phyloP scores from a whole-genome alignment of 2,329 filamentous ascomycete species.

The Aspergillus transmontanensis region DNA sequence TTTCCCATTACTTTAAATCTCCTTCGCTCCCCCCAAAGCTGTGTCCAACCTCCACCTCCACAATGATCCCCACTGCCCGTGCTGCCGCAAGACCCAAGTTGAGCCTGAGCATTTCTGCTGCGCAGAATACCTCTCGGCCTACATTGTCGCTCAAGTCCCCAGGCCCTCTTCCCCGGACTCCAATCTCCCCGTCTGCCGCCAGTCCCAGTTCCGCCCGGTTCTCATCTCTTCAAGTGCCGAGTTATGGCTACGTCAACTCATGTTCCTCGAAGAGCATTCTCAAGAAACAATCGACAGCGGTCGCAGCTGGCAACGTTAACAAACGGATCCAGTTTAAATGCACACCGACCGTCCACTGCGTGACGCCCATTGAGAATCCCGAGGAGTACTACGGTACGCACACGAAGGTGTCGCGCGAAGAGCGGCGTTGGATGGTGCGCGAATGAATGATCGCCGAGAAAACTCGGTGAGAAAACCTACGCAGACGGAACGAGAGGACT shows the following conservation, averaged over 20 bases:
- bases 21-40: slow-evolving; percentile 5
- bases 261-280: slow-evolving; percentile 52
- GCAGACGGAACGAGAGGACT: slow-evolving; percentile 3
- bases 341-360: slow-evolving; percentile 48
- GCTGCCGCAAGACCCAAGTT: slow-evolving; percentile 49
- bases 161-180: slow-evolving; percentile 42
- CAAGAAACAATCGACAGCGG: slow-evolving; percentile 41
- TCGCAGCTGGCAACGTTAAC: slow-evolving; percentile 20
- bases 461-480: neutral
- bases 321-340: slow-evolving; percentile 49
- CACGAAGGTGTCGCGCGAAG: slow-evolving; percentile 48
- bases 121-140: slow-evolving; percentile 37
- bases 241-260: slow-evolving; percentile 47
- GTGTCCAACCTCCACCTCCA: slow-evolving; percentile 13
- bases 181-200: slow-evolving; percentile 44
- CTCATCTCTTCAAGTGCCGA: slow-evolving; percentile 43
- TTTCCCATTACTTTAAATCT: slow-evolving; percentile 7
- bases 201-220: slow-evolving; percentile 48
- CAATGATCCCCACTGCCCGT: slow-evolving; percentile 43
- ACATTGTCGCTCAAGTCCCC: slow-evolving; percentile 49
- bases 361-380: slow-evolving; percentile 52
- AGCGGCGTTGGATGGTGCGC: slow-evolving; percentile 47
- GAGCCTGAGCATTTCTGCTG: slow-evolving; percentile 47
- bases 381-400: slow-evolving; percentile 53
- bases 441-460: slow-evolving; percentile 28